These are phyloP conservation scores for Neltuma alba DNA, from an alignment of 306 rosid species.

Conservation along the genomic window DNA sequence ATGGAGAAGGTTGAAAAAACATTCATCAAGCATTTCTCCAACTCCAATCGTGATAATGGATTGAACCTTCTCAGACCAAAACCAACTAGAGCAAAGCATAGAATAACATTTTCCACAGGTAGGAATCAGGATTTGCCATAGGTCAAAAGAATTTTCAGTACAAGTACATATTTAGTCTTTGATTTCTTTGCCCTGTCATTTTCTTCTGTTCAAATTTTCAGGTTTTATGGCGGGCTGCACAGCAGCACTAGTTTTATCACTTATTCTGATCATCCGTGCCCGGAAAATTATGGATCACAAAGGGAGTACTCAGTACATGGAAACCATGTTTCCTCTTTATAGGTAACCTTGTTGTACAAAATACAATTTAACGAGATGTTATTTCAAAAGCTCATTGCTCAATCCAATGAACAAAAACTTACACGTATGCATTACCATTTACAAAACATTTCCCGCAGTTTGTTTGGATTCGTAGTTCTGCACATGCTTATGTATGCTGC, in stretches of 20 bases:
- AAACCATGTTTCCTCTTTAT: slow-evolving; percentile 72
- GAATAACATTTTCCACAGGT: slow-evolving; percentile 67
- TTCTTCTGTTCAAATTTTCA: slow-evolving; percentile 30
- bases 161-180: background rate
- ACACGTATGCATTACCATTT: background rate
- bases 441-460: slow-evolving; percentile 49
- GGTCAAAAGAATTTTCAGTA: background rate
- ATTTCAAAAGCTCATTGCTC: background rate
- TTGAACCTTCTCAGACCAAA: slow-evolving; percentile 64
- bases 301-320: slow-evolving; percentile 56
- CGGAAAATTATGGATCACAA: slow-evolving; percentile 36
- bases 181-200: slow-evolving; percentile 6
- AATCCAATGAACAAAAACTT: background rate
- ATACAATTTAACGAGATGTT: background rate
- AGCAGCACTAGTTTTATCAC: slow-evolving; percentile 54
- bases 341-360: slow-evolving; percentile 42
- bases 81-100: slow-evolving; percentile 59
- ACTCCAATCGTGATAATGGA: slow-evolving; percentile 65
- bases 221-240: slow-evolving; percentile 75
- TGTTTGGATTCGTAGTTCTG: slow-evolving; percentile 64
- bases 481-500: slow-evolving; percentile 74
- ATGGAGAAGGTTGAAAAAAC: slow-evolving; percentile 45
- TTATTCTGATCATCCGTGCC: slow-evolving; percentile 48
- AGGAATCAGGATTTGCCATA: slow-evolving; percentile 12
- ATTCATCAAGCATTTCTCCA: slow-evolving; percentile 53